Evolutionary conservation across 345 rosid genomes (phyloP).

Genomic region (Boechera divaricarpa): DNA sequence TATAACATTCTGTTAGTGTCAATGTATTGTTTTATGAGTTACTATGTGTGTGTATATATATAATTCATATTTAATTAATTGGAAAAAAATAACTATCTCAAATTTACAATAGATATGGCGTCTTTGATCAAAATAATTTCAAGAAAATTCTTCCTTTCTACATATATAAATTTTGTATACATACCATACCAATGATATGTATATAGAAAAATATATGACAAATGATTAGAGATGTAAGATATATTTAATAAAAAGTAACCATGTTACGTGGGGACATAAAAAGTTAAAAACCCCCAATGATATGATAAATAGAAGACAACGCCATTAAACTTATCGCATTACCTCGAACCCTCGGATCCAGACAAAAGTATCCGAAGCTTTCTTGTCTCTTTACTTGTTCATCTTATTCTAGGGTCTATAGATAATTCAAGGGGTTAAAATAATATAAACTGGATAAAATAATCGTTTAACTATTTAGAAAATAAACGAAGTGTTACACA

Average conservation of each 20-base stretch:
- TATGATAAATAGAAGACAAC: conserved; percentile 35
- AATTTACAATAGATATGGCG: background rate
- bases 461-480: background rate
- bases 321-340: conserved; percentile 32
- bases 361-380: conserved; percentile 34
- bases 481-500: conserved; percentile 9
- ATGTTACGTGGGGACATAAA: conserved; percentile 42
- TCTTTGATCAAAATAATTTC: background rate
- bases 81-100: background rate
- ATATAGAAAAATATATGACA: no score
- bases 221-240: background rate
- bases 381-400: conserved; percentile 37
- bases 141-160: background rate
- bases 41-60: background rate
- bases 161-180: background rate
- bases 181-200: no score
- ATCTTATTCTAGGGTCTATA: conserved; percentile 23
- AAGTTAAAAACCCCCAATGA: background rate
- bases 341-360: conserved; percentile 37
- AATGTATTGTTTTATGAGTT: background rate
- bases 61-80: no score
- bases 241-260: background rate
- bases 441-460: conserved; percentile 1
- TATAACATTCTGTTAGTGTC: background rate
- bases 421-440: conserved; percentile 5